These are phyloP conservation scores for Xerocomus minutiporus DNA, from an alignment of 1,284 basidiomycete species.

Conservation along the genomic window DNA sequence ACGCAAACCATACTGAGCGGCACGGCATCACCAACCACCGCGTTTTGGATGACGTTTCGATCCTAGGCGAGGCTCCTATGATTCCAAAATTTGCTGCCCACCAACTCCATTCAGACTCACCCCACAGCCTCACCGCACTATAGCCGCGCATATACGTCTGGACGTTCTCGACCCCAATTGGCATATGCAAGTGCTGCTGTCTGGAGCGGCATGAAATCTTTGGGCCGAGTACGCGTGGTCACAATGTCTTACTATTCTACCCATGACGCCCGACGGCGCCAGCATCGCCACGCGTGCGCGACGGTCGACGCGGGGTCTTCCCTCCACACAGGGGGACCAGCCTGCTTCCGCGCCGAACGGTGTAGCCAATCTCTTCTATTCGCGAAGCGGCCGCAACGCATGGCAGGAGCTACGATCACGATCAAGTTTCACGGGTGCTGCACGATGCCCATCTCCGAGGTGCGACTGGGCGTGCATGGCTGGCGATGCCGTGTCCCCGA, in stretches of 20 bases:
- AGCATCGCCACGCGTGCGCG: conserved; percentile 2
- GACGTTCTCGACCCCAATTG: conserved; percentile 17
- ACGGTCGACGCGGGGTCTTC: conserved; percentile 8
- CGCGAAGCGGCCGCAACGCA: conserved; percentile 54
- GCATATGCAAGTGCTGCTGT: conserved; percentile 14
- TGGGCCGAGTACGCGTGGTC: not conserved
- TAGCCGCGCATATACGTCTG: conserved; percentile 21
- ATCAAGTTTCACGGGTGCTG: conserved; percentile 7
- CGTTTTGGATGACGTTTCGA: conserved; percentile 36
- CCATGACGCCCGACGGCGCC: conserved; percentile 1
- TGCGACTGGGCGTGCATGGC: not conserved
- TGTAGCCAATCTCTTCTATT: conserved; percentile 43
- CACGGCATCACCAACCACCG: not conserved
- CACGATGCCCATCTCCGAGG: conserved; percentile 3
- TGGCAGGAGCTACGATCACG: conserved; percentile 14
- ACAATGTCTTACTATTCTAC: not conserved
- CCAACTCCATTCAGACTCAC: conserved; percentile 33
- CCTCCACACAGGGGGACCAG: conserved; percentile 16
- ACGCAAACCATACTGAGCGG: not conserved
- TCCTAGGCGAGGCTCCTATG: no score
- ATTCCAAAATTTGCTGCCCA: conserved; percentile 41
- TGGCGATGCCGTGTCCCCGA: not conserved
- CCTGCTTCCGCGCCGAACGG: conserved; percentile 19
- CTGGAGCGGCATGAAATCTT: not conserved
- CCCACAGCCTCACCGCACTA: conserved; percentile 14